A percentile compares a stretch with the other conserved stretches of the same genome.
phyloP scores from a whole-genome alignment of 495 filamentous ascomycete species.

The Penicillium paradoxum region DNA sequence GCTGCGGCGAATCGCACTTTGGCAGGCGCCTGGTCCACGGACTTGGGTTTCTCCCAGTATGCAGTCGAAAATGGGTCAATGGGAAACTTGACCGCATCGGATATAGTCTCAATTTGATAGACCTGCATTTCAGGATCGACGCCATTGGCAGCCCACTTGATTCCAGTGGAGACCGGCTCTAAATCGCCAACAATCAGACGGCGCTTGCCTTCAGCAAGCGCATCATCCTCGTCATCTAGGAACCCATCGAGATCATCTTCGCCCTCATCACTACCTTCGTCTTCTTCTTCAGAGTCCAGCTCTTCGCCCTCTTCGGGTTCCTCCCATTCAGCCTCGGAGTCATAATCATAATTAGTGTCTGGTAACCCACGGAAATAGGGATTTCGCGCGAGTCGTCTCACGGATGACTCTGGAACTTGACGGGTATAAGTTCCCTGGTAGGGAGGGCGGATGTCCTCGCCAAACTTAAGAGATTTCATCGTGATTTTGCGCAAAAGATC shows the following conservation, averaged over 20 bases:
- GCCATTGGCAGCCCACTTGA: constrained; percentile 71
- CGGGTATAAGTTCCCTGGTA: constrained; percentile 83
- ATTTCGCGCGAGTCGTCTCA: constrained; percentile 60
- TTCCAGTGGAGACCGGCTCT: constrained; percentile 67
- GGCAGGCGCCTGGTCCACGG: constrained; percentile 8
- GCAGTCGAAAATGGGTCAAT: constrained; percentile 81
- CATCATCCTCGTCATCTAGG: constrained; percentile 49
- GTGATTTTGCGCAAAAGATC: constrained; percentile 58
- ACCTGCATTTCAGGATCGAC: constrained; percentile 41
- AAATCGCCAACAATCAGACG: constrained; percentile 60
- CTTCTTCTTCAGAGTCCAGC: constrained; percentile 71
- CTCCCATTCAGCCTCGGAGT: constrained; percentile 95
- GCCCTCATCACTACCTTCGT: constrained; percentile 51
- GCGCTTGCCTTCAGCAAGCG: constrained; percentile 35
- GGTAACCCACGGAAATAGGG: constrained; percentile 61
- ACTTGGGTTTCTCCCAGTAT: constrained; percentile 65
- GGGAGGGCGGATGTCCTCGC: constrained; percentile 83
- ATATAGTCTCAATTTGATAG: constrained; percentile 68
- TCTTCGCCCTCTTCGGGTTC: constrained; percentile 77
- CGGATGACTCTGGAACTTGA: constrained; percentile 40
- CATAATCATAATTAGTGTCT: constrained; percentile 85
- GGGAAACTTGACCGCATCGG: constrained; percentile 46
- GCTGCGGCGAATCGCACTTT: neutral
- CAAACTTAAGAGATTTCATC: constrained; percentile 76
- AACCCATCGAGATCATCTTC: constrained; percentile 54